Evolutionary conservation across 2,329 filamentous ascomycete species (phyloP), one percentile per base, ranked within the genome.

Genomic region (Hysterium pulicare): DNA sequence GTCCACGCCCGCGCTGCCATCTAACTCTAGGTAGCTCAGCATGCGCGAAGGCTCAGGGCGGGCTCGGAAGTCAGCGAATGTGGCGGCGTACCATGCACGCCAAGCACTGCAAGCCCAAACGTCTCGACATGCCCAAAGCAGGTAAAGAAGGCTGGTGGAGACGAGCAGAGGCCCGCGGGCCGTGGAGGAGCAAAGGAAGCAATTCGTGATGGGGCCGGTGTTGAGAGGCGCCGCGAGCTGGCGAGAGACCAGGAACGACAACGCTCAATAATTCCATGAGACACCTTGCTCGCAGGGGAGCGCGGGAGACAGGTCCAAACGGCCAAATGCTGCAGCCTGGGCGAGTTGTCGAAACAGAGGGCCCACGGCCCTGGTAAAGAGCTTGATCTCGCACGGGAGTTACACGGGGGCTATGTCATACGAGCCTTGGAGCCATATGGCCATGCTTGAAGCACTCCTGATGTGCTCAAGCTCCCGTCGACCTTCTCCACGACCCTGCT

Each of bases 391-490:
- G 56, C 57, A 61, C 55, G 55, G 55, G 55, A 64, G 62, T 64
- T 61, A 60, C 59, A 62, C 59, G 59, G 59, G 49, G 61, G 61
- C 63, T 59, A 65, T 66, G 61, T 61, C 61, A 66, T 61, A 64
- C 61, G 61, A 64, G 54, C n/a, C n/a, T n/a, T n/a, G n/a, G n/a
- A n/a, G n/a, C 58, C 55, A 58, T 48, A 53, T 47, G 41, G 47
- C 47, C 50, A 45, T 52, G 54, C 51, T 59, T 55, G 54, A 31
- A 40, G 56, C 62, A 58, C 49, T 57, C 48, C 47, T 38, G 35
- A 51, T 52, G 35, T 50, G 59, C 56, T 59, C 51, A 62, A 67
- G 64, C 62, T 66, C 62, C 62, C 62, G 64, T 60, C 57, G 55
- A 39, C 55, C 59, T 58, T 49, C 45, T 51, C 49, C 46, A 32